phyloP scores from a whole-genome alignment of 352 stramenopile species.

The Phytophthora rubi region DNA sequence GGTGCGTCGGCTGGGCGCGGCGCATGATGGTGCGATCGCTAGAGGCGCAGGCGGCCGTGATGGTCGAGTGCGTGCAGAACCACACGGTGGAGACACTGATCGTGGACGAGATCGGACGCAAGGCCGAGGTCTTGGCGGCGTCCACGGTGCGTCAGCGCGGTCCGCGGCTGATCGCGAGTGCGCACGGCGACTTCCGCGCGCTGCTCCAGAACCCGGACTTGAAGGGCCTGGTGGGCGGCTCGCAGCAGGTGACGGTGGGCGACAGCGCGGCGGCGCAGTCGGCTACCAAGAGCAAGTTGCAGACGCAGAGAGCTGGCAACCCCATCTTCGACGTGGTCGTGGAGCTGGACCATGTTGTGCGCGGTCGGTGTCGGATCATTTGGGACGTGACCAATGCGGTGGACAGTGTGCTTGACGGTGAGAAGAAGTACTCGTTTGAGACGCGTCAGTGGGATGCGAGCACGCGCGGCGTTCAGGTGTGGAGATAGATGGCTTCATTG shows the following conservation, averaged over 20 bases:
- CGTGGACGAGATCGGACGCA: conserved; percentile 90
- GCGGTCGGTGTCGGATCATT: conserved; percentile 73
- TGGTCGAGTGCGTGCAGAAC: conserved; percentile 93
- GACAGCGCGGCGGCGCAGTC: conserved; percentile 54
- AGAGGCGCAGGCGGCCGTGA: conserved; percentile 70
- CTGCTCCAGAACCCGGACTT: conserved; percentile 89
- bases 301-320: conserved; percentile 52
- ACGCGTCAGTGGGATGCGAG: conserved; percentile 40
- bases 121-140: conserved; percentile 76
- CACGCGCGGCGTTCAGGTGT: conserved; percentile 43
- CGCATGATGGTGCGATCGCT: conserved; percentile 87
- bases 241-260: conserved; percentile 71
- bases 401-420: conserved; percentile 56
- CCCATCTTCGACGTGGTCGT: conserved; percentile 90
- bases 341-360: conserved; percentile 64
- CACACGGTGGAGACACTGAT: conserved; percentile 89
- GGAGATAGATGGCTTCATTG: no score
- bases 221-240: conserved; percentile 76
- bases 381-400: conserved; percentile 69
- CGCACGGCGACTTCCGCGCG: conserved; percentile 81
- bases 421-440: conserved; percentile 43
- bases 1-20: conserved; percentile 68
- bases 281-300: conserved; percentile 39
- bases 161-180: conserved; percentile 84
- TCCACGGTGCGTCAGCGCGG: conserved; percentile 75